Evolutionary conservation across 495 filamentous ascomycete species (phyloP).

Genomic region (Penicillium parvum): DNA sequence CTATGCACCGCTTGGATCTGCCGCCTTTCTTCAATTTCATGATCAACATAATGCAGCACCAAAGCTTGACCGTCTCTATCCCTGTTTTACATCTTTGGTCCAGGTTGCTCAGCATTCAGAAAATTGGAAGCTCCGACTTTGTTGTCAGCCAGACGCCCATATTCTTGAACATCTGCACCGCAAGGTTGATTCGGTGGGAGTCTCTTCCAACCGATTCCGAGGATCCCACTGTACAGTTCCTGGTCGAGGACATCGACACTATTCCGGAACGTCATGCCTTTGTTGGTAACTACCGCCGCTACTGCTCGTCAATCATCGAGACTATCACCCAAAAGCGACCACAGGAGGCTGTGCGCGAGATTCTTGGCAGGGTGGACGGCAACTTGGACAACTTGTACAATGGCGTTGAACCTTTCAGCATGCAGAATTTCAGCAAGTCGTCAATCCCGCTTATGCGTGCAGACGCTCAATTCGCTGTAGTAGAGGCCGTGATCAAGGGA

Average conservation of each 20-base stretch:
- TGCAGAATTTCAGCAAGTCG: conserved; percentile 72
- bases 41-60: conserved; percentile 71
- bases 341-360: conserved; percentile 80
- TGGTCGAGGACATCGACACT: conserved; percentile 91
- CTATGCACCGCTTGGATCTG: conserved; percentile 53
- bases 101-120: conserved; percentile 64
- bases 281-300: conserved; percentile 92
- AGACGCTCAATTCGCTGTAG: conserved; percentile 84
- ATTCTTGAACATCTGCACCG: conserved; percentile 74
- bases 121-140: conserved; percentile 59
- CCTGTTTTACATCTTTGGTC: conserved; percentile 88
- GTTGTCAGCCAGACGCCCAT: conserved; percentile 66
- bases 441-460: conserved; percentile 71
- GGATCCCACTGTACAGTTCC: conserved; percentile 72
- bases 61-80: conserved; percentile 87
- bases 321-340: conserved; percentile 72
- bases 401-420: conserved; percentile 60
- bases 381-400: conserved; percentile 72
- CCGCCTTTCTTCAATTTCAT: conserved; percentile 76
- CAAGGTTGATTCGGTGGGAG: conserved; percentile 78
- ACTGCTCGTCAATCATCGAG: conserved; percentile 81
- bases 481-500: conserved; percentile 88
- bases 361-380: conserved; percentile 69
- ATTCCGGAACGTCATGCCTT: conserved; percentile 93
- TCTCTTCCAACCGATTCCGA: conserved; percentile 73